Evolutionary conservation across 2,329 filamentous ascomycete species (phyloP).

Genomic region (Tolypocladium ophioglossoides): DNA sequence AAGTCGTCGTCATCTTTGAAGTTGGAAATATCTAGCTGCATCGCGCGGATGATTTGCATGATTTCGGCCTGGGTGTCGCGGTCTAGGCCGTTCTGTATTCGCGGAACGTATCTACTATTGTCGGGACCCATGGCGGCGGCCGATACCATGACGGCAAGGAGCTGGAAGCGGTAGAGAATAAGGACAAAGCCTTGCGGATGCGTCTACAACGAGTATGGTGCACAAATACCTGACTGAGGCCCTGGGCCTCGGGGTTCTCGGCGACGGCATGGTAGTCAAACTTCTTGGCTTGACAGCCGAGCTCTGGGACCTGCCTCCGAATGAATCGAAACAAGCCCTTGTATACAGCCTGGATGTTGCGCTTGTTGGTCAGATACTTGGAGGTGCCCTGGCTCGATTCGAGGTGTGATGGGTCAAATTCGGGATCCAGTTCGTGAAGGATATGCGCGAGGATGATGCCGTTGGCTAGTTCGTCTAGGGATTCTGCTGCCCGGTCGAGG

Average conservation of each 20-base stretch:
- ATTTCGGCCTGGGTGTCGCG: conserved; percentile 31
- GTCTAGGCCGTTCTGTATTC: conserved; percentile 31
- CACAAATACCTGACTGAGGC: conserved; percentile 39
- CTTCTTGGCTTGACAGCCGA: conserved; percentile 40
- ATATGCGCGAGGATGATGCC: conserved; percentile 44
- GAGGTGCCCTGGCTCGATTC: conserved; percentile 32
- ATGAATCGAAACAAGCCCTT: conserved; percentile 46
- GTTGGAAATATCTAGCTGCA: conserved; percentile 26
- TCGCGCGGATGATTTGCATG: conserved; percentile 32
- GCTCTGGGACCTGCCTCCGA: conserved; percentile 37
- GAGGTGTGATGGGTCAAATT: conserved; percentile 45
- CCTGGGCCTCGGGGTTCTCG: conserved; percentile 43
- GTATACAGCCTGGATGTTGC: conserved; percentile 43
- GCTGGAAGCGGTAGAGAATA: conserved; percentile 22
- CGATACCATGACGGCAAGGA: conserved; percentile 51
- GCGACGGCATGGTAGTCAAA: conserved; percentile 48
- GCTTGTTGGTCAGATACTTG: conserved; percentile 36
- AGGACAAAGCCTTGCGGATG: not conserved
- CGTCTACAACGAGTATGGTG: conserved; percentile 2
- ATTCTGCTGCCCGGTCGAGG: conserved; percentile 33
- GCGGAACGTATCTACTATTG: conserved; percentile 40
- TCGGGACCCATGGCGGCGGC: conserved; percentile 51
- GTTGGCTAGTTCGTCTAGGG: conserved; percentile 41
- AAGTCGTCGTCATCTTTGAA: conserved; percentile 26
- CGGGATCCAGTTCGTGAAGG: conserved; percentile 45